Conservation (phyloP, 2,329 filamentous ascomycete genomes). For the Penicillium sp. region DNA sequence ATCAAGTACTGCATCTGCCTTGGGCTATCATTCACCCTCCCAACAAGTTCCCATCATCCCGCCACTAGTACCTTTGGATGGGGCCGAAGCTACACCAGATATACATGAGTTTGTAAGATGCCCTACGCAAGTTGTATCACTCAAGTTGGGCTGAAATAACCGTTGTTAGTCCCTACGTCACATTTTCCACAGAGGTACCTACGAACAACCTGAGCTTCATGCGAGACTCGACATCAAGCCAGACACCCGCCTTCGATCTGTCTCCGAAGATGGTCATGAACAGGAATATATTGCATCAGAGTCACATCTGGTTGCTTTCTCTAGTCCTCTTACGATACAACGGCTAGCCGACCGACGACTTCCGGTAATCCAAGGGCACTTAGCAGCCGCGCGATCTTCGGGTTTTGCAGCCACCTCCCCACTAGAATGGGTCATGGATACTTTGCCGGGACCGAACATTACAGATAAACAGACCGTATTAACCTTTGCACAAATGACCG, state of each 20-base stretch:
- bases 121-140: background rate
- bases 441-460: conserved; percentile 74
- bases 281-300: conserved; percentile 49
- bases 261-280: conserved; percentile 42
- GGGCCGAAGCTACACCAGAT: conserved; percentile 19
- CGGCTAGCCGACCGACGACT: conserved; percentile 76
- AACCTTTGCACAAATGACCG: conserved; percentile 81
- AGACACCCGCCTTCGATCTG: conserved; percentile 53
- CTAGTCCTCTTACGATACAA: conserved; percentile 68
- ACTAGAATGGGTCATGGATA: conserved; percentile 79
- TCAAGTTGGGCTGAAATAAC: conserved; percentile 2
- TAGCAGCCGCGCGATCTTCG: conserved; percentile 67
- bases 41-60: conserved; percentile 32
- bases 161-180: conserved; percentile 63
- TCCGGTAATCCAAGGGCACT: conserved; percentile 72
- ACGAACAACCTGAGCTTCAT: conserved; percentile 74
- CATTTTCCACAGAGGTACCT: conserved; percentile 87
- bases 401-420: conserved; percentile 66
- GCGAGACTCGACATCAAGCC: conserved; percentile 69
- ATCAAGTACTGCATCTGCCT: conserved; percentile 23
- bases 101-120: conserved; percentile 40
- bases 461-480: conserved; percentile 82
- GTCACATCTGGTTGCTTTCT: conserved; percentile 60
- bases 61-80: conserved; percentile 34
- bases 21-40: conserved; percentile 18